A percentile compares a stretch with the other conserved stretches of the same genome.
Conservation (phyloP, 2,329 filamentous ascomycete species). For the Penicillium sp. region DNA sequence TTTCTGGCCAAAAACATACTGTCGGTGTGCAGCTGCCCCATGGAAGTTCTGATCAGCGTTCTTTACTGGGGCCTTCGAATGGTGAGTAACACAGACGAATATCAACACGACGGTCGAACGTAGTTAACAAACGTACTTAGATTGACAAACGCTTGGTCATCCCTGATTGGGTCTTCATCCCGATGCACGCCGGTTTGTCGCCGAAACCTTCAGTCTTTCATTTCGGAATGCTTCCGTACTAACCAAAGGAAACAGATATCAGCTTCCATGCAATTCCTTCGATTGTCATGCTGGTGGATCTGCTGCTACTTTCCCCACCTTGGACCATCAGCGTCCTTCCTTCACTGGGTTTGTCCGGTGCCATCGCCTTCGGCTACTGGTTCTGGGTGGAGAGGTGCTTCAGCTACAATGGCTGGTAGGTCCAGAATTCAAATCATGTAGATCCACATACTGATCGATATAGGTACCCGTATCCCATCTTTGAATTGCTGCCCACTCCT, state of each 20-base stretch:
- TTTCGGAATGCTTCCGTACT: background rate
- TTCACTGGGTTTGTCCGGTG: slow-evolving; percentile 49
- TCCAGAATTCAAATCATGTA: slow-evolving; percentile 8
- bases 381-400: slow-evolving; percentile 64
- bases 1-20: slow-evolving; percentile 60
- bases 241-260: slow-evolving; percentile 34
- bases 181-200: slow-evolving; percentile 37
- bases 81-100: slow-evolving; percentile 34
- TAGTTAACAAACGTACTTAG: slow-evolving; percentile 25
- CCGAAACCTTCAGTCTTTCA: slow-evolving; percentile 1
- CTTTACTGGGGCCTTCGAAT: slow-evolving; percentile 60
- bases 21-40: slow-evolving; percentile 56
- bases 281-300: slow-evolving; percentile 53
- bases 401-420: slow-evolving; percentile 58
- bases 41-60: slow-evolving; percentile 60
- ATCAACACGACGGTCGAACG: background rate
- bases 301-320: slow-evolving; percentile 59
- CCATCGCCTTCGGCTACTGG: slow-evolving; percentile 61
- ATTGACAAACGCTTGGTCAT: slow-evolving; percentile 51
- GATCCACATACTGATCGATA: slow-evolving; percentile 10
- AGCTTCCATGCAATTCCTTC: slow-evolving; percentile 54
- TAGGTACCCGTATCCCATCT: slow-evolving; percentile 85
- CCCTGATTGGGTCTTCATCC: slow-evolving; percentile 43
- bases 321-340: slow-evolving; percentile 57
- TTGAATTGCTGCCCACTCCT: slow-evolving; percentile 63